These are phyloP conservation scores for Candida tammaniensis DNA, from an alignment of 805 yeast species.

Conservation along the genomic window DNA sequence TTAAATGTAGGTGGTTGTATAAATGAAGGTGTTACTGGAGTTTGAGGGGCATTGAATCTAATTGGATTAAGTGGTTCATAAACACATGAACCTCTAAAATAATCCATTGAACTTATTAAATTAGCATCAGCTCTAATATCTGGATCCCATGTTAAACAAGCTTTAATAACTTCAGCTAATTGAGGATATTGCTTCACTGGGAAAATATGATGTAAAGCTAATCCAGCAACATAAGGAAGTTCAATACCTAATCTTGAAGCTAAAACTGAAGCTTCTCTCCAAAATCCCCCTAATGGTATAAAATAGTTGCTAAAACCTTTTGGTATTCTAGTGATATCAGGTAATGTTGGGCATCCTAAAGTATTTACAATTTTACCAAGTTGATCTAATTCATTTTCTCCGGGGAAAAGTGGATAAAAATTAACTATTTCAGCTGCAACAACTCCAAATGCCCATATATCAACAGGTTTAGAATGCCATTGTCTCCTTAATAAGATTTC, in stretches of 20 bases:
- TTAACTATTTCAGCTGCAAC: slow-evolving; percentile 73
- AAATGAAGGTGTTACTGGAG: too few species aligned
- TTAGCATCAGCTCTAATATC: slow-evolving; percentile 53
- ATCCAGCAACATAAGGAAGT: slow-evolving; percentile 56
- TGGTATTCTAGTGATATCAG: slow-evolving; percentile 13
- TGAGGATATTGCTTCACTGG: slow-evolving; percentile 41
- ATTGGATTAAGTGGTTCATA: slow-evolving; percentile 8
- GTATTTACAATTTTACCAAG: slow-evolving; percentile 61
- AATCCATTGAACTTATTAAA: slow-evolving; percentile 47
- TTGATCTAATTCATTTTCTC: slow-evolving; percentile 76
- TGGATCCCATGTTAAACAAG: slow-evolving; percentile 79
- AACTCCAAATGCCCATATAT: slow-evolving; percentile 84
- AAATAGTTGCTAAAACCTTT: slow-evolving; percentile 9
- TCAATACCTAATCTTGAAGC: slow-evolving; percentile 53
- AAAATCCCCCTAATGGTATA: slow-evolving; percentile 63
- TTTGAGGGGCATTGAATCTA: too few species aligned
- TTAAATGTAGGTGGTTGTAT: background rate
- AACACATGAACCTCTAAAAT: slow-evolving; percentile 46
- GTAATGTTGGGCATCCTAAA: slow-evolving; percentile 68
- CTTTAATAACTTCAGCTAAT: slow-evolving; percentile 36
- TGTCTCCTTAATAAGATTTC: slow-evolving; percentile 68
- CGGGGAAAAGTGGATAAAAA: slow-evolving; percentile 81
- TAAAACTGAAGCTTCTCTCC: slow-evolving; percentile 61
- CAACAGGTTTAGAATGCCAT: slow-evolving; percentile 65
- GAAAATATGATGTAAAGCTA: slow-evolving; percentile 43